Base-by-base conservation (phyloP, 768 basidiomycete species). In the Rhodotorula diobovata region DNA sequence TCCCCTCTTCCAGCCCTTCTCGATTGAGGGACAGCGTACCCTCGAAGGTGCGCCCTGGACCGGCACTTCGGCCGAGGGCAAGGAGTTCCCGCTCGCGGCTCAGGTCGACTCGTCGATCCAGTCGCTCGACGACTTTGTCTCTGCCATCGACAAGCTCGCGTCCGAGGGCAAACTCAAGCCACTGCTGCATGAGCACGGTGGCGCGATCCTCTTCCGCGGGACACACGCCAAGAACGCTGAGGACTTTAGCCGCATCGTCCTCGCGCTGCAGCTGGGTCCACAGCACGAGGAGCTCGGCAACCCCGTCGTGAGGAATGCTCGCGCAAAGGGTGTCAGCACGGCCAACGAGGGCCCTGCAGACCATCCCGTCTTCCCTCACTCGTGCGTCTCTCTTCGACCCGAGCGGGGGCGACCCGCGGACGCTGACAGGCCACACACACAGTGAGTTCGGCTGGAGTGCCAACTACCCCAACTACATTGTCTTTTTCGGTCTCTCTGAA, bases 181-280 rank as follows among this genome's bases (percentile, higher is more conserved):
- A 30, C 57, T 63, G 2, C 50, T 64, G 9, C 63, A 51, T 4
- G 37, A 25, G 37, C 56, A 60, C 32, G 62, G 62, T 14, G 68
- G 68, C 4, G 68, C 68, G 4, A 35, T 70, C 50, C 57, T 70
- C 16, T 51, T 70, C 51, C 62, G 68, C 25, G 50, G 51, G 23
- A 53, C 61, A 39, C 68, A 56, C 15, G 68, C 57, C 4, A 9
- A 28, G 48, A 32, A n/a, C 10, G 56, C 68, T 1, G 56, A 58
- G 28, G 68, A 64, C 56, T 64, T 70, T 21, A 37, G 32, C 10
- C 32, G 51, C 4, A 41, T 64, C 51, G 68, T 59, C 1, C 50
- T 53, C 41, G 68, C 68, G 4, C 59, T 70, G 39, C 57, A 55
- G 23, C 37, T 70, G 4, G 63, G 63, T 21, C 60, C 32, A 4